A percentile compares a stretch with the other conserved stretches of the same genome.
phyloP scores from a whole-genome alignment of 1,284 basidiomycete genomes.

The Peniophora sp. region DNA sequence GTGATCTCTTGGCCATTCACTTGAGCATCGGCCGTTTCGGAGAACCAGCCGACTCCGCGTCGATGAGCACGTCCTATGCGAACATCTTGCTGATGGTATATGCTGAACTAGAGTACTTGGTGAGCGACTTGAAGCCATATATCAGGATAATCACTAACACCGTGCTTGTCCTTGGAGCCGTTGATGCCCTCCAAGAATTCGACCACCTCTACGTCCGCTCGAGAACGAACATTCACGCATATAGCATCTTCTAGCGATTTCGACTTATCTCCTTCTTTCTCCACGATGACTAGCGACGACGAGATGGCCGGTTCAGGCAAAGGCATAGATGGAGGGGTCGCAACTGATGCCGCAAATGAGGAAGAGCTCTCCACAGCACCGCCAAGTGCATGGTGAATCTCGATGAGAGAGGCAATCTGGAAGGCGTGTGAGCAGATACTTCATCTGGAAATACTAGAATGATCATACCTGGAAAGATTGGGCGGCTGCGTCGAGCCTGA shows the following conservation, averaged over 20 bases:
- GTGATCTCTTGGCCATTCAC: conserved; percentile 30
- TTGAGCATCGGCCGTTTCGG: conserved; percentile 30
- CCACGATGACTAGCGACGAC: not conserved
- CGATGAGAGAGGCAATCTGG: conserved; percentile 40
- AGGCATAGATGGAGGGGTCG: not conserved
- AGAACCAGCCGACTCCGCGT: conserved; percentile 39
- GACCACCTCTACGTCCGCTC: conserved; percentile 6
- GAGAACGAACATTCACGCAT: not conserved
- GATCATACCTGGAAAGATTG: conserved; percentile 36
- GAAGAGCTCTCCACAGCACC: conserved; percentile 4
- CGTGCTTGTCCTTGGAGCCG: conserved; percentile 21
- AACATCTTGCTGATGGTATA: conserved; percentile 43
- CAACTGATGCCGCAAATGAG: not conserved
- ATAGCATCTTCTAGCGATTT: too few species aligned
- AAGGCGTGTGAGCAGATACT: not conserved
- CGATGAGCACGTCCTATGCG: conserved; percentile 25
- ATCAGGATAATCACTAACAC: conserved; percentile 18
- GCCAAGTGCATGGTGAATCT: conserved; percentile 38
- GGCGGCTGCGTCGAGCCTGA: conserved; percentile 33
- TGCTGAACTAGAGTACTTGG: conserved; percentile 28
- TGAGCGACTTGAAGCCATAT: conserved; percentile 1
- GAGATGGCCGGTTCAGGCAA: not conserved
- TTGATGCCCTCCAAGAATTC: conserved; percentile 6
- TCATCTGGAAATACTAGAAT: not conserved
- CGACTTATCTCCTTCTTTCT: too few species aligned